A percentile compares a stretch with the other conserved stretches of the same genome.
These are phyloP conservation scores for Leccinum griseonigrum DNA, from an alignment of 1,284 basidiomycete species.

Conservation along the genomic window DNA sequence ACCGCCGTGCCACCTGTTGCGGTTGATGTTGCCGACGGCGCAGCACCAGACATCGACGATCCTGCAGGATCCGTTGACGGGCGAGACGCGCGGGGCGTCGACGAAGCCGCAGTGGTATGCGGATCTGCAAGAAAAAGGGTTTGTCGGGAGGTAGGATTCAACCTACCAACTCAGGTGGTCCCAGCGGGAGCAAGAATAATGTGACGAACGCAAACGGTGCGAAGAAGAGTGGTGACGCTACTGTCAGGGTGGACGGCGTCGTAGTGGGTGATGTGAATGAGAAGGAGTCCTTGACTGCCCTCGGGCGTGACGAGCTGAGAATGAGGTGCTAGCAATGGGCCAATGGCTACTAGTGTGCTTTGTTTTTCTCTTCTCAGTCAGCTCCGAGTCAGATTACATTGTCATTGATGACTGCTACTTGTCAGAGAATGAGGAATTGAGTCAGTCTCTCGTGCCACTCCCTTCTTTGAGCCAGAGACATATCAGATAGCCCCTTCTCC, in stretches of 20 bases:
- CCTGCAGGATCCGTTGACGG: slow-evolving; percentile 72
- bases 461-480: no score
- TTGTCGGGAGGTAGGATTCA: slow-evolving; percentile 57
- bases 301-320: slow-evolving; percentile 73
- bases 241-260: slow-evolving; percentile 53
- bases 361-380: no score
- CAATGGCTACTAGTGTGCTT: no score
- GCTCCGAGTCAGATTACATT: no score
- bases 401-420: no score
- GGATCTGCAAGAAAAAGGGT: slow-evolving; percentile 67
- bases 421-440: no score
- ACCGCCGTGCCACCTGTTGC: slow-evolving; percentile 70
- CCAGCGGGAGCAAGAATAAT: slow-evolving; percentile 17
- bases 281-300: slow-evolving; percentile 65
- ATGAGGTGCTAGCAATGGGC: slow-evolving; percentile 36
- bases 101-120: slow-evolving; percentile 75
- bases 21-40: slow-evolving; percentile 78
- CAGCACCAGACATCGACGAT: slow-evolving; percentile 74
- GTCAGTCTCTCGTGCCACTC: no score
- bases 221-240: slow-evolving; percentile 30
- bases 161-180: slow-evolving; percentile 29
- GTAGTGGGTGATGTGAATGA: slow-evolving; percentile 63
- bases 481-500: no score
- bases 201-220: slow-evolving; percentile 20
- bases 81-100: slow-evolving; percentile 60